Evolutionary conservation across 371 early-diverging fungal genomes (phyloP), one percentile per base, ranked within the genome.

Genomic region (Zopfochytrium polystomum): DNA sequence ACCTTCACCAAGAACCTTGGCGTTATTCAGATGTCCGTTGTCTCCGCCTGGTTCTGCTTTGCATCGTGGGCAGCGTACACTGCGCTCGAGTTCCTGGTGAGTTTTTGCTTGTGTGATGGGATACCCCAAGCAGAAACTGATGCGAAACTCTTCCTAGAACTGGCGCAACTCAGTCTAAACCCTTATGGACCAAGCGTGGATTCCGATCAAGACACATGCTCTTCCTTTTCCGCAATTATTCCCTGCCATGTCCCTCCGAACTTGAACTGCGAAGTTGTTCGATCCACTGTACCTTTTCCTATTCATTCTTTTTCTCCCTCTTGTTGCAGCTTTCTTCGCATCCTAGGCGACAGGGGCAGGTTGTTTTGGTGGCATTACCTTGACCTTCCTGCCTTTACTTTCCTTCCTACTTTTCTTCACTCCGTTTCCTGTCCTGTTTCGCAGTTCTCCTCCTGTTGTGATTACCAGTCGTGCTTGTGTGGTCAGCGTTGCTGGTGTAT

Each of bases 31-130:
- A 51, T 61, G 20, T 65, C 68, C 7, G 62, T 62, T 25, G 60
- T 26, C 2, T 33, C 55, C 11, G 49, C 49, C 9, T 71, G 72
- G 72, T n/a, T 71, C 44, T 33, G 61, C 23, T 47, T 45, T 50
- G 9, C 63, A 23, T 52, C 57, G 23, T 71, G 72, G 72, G 59
- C 55, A 3, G 65, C 52, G 2, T 67, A 71, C 34, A 59, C 68
- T 13, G 72, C 55, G 4, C 38, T 66, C 33, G 72, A 71, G 47
- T 67, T 64, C 48, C 65, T 64, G 25, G 47, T 47, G 47, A 47
- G 11, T 23, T 7, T 23, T 11, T 47, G 13, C 7, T 18, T n/a
- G 13, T 7, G 18, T 47, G n/a, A 38, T 9, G n/a, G 22, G 38
- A 38, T 38, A 38, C 38, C 18, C 11, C 38, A 7, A 38, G 18